Conservation (phyloP, 148 eudicot species). For the Persicaria tinctoria region DNA sequence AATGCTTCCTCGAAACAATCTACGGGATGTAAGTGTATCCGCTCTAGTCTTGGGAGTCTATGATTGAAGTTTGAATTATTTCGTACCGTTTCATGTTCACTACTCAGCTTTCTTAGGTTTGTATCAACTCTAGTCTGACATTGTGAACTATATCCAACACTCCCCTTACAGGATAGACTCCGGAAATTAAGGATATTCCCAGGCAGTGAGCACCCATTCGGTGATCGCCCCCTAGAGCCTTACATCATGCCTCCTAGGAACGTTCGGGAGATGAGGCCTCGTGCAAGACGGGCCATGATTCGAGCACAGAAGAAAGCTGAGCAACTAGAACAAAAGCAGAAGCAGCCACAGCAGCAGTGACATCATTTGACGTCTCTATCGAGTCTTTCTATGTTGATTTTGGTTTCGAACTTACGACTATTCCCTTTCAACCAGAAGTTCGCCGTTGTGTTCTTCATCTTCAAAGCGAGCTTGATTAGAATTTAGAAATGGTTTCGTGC, state of each 20-base stretch:
- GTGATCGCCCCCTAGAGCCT: slow-evolving; percentile 68
- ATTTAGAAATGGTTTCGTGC: background rate
- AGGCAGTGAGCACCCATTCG: slow-evolving; percentile 80
- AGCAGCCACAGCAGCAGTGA: background rate
- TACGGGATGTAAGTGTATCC: slow-evolving; percentile 80
- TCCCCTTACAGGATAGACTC: slow-evolving; percentile 63
- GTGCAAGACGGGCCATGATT: slow-evolving; percentile 75
- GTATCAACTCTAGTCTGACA: background rate
- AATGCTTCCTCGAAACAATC: slow-evolving; percentile 92
- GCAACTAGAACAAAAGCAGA: slow-evolving; percentile 37
- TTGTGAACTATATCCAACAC: background rate
- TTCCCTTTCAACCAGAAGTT: background rate
- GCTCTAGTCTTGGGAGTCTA: background rate
- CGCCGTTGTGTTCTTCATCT: background rate
- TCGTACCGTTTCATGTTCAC: background rate
- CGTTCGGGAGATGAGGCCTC: slow-evolving; percentile 90
- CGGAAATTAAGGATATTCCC: slow-evolving; percentile 85
- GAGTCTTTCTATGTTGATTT: background rate
- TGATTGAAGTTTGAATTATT: background rate
- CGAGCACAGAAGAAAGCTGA: slow-evolving; percentile 81
- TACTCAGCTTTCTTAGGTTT: background rate
- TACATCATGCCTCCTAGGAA: slow-evolving; percentile 74
- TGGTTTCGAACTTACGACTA: background rate
- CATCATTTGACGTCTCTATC: background rate
- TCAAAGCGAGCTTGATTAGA: background rate